Conservation (phyloP, 2,329 filamentous ascomycete species). For the Trichophyton benhamiae region DNA sequence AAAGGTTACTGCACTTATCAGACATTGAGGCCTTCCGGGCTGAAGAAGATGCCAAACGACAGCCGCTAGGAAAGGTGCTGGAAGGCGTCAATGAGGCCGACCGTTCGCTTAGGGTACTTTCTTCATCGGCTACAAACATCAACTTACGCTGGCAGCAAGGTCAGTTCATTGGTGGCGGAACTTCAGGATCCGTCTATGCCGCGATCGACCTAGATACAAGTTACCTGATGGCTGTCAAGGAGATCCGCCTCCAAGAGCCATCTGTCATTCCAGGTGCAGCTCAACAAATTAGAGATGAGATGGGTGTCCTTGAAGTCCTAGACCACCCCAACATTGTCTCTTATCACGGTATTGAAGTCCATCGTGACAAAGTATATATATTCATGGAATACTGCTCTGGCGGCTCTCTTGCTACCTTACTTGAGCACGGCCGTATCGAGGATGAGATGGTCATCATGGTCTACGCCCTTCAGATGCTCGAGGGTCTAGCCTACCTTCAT, state of each 20-base stretch:
- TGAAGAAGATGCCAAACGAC: slow-evolving; percentile 70
- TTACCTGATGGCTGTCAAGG: slow-evolving; percentile 95
- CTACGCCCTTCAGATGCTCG: slow-evolving; percentile 58
- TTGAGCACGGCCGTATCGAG: slow-evolving; percentile 85
- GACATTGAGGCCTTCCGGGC: slow-evolving; percentile 68
- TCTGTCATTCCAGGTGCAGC: slow-evolving; percentile 91
- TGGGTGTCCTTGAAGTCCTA: slow-evolving; percentile 87
- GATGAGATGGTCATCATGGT: slow-evolving; percentile 44
- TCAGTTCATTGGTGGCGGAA: slow-evolving; percentile 93
- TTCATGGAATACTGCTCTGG: slow-evolving; percentile 99
- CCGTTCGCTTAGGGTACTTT: slow-evolving; percentile 83
- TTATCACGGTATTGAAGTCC: slow-evolving; percentile 95
- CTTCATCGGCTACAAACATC: slow-evolving; percentile 86
- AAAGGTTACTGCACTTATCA: slow-evolving; percentile 60
- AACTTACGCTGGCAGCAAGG: slow-evolving; percentile 97
- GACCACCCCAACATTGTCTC: slow-evolving; percentile 97
- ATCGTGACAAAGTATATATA: slow-evolving; percentile 98
- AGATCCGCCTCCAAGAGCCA: slow-evolving; percentile 92
- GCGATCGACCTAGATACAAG: slow-evolving; percentile 95
- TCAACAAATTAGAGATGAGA: slow-evolving; percentile 88
- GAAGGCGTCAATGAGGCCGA: slow-evolving; percentile 95
- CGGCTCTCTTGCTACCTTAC: slow-evolving; percentile 73
- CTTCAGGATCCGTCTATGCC: slow-evolving; percentile 93
- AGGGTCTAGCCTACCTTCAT: slow-evolving; percentile 48
- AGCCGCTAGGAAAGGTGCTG: slow-evolving; percentile 76